Evolutionary conservation across 176 grass and related monocot genomes (phyloP).

Genomic region (Puccinellia tenuiflora): DNA sequence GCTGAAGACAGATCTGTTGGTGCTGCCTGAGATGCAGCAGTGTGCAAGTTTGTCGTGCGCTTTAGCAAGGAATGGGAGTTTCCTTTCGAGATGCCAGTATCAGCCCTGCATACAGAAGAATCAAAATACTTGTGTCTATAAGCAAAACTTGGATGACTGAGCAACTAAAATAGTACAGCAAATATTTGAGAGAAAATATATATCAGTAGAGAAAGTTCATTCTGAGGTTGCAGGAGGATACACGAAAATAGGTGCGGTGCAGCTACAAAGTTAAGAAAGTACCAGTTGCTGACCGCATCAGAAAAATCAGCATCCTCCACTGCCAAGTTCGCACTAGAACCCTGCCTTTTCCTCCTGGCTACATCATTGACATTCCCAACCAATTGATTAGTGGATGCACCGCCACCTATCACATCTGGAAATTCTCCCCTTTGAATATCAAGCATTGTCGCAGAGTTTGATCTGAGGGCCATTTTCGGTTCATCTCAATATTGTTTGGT

Average conservation of each 20-base stretch:
- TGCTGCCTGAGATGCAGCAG: slow-evolving; percentile 18
- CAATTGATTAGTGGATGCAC: slow-evolving; percentile 31
- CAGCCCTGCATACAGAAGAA: slow-evolving; percentile 39
- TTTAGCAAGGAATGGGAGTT: slow-evolving; percentile 38
- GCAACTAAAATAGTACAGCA: background rate
- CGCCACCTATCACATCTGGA: slow-evolving; percentile 38
- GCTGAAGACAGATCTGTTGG: slow-evolving; percentile 26
- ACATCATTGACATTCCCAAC: slow-evolving; percentile 40
- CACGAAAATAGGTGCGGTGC: background rate
- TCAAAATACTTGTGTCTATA: background rate
- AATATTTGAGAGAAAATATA: background rate
- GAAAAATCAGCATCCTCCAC: slow-evolving; percentile 36
- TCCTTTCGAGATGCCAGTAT: slow-evolving; percentile 38
- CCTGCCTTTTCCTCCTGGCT: slow-evolving; percentile 40
- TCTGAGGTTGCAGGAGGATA: background rate
- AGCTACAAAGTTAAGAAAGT: slow-evolving; percentile 27
- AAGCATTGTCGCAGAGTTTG: slow-evolving; percentile 55
- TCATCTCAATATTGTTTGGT: slow-evolving; percentile 42
- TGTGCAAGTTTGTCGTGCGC: slow-evolving; percentile 31
- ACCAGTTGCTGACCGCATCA: slow-evolving; percentile 47
- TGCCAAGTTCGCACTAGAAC: slow-evolving; percentile 32
- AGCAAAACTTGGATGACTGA: background rate
- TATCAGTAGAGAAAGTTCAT: background rate
- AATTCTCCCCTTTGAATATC: slow-evolving; percentile 69
- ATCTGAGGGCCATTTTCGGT: slow-evolving; percentile 45